A percentile compares a stretch with the other conserved stretches of the same genome.
Conservation (phyloP, 2,329 filamentous ascomycete genomes). For the Acrodontium crateriforme region DNA sequence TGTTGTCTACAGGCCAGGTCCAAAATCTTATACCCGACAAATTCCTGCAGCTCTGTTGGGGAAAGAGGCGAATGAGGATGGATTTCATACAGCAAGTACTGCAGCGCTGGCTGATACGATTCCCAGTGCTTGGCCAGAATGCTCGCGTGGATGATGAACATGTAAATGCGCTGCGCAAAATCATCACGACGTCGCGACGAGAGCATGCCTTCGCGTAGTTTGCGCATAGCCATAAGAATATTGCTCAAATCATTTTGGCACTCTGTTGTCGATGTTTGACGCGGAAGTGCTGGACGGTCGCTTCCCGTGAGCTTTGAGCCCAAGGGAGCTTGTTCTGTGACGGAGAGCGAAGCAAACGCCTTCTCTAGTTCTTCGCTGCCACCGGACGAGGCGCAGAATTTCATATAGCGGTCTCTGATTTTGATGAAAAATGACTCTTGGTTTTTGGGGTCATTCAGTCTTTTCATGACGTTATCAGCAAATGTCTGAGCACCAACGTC, state of each 20-base stretch:
- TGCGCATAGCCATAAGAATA: constrained; percentile 73
- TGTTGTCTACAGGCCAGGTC: constrained; percentile 77
- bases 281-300: constrained; percentile 12
- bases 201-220: constrained; percentile 80
- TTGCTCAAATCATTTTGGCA: constrained; percentile 53
- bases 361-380: constrained; percentile 59
- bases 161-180: constrained; percentile 79
- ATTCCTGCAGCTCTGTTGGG: constrained; percentile 60
- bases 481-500: neutral
- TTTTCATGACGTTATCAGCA: constrained; percentile 11
- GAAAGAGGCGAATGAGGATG: constrained; percentile 54
- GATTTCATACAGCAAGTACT: constrained; percentile 60
- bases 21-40: constrained; percentile 67
- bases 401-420: constrained; percentile 79
- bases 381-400: constrained; percentile 65
- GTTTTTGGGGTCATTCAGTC: constrained; percentile 49
- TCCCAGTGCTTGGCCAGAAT: constrained; percentile 72
- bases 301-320: constrained; percentile 6
- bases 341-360: constrained; percentile 54
- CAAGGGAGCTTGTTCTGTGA: constrained; percentile 13
- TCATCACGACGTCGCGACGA: constrained; percentile 60
- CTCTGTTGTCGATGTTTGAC: constrained; percentile 16
- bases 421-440: constrained; percentile 79
- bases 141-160: constrained; percentile 77
- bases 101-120: constrained; percentile 77